phyloP scores from a whole-genome alignment of 305 asterid genomes.

The Fraxinus sp. region DNA sequence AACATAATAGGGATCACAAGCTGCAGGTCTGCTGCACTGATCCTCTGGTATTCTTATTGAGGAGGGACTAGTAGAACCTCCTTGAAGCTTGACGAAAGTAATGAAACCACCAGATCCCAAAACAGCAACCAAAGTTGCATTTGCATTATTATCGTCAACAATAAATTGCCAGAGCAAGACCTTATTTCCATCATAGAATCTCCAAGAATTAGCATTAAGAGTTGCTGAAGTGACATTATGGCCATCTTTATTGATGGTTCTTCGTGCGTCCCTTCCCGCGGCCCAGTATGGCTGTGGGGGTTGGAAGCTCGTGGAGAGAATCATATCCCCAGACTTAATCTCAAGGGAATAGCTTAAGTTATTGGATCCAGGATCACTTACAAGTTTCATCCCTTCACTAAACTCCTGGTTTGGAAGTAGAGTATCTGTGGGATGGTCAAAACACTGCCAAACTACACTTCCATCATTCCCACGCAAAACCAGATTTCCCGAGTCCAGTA shows the following conservation, averaged over 20 bases:
- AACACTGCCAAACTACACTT: conserved; percentile 43
- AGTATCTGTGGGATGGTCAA: conserved; percentile 42
- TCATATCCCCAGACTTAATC: conserved; percentile 45
- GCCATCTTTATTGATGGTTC: conserved; percentile 33
- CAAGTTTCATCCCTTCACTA: conserved; percentile 40
- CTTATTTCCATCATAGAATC: conserved; percentile 30
- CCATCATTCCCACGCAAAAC: conserved; percentile 36
- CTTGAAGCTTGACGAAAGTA: conserved; percentile 33
- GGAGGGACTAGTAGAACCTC: conserved; percentile 18
- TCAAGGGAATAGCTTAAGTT: conserved; percentile 41
- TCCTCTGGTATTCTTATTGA: conserved; percentile 36
- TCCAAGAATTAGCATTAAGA: conserved; percentile 44
- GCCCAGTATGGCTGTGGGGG: conserved; percentile 50
- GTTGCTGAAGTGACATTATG: conserved; percentile 33
- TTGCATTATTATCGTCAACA: conserved; percentile 28
- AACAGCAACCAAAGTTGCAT: conserved; percentile 40
- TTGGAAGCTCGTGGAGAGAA: conserved; percentile 40
- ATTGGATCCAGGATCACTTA: conserved; percentile 34
- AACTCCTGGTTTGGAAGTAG: conserved; percentile 42
- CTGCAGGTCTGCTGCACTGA: conserved; percentile 45
- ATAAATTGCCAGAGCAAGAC: conserved; percentile 38
- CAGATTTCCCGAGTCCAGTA: conserved; percentile 45
- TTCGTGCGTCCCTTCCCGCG: conserved; percentile 36
- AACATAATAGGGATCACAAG: conserved; percentile 41
- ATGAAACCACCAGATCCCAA: conserved; percentile 35